phyloP scores from a whole-genome alignment of 1,139 yeast genomes.

The Taiozyma sp. region DNA sequence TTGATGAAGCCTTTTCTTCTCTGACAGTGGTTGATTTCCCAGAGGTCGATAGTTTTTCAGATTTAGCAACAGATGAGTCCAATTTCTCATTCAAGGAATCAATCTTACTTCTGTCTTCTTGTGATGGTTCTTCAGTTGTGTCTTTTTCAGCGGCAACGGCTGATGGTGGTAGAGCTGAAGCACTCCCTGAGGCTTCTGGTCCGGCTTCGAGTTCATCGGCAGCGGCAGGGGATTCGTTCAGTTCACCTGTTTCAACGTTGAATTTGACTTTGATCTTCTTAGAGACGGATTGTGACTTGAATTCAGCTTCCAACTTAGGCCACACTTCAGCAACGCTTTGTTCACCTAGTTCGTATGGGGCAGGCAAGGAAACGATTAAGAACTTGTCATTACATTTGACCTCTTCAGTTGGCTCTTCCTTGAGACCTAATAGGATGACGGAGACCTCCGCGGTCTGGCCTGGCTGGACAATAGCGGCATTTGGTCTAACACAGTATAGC shows the following conservation, averaged over 20 bases:
- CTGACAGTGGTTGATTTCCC: slow-evolving; percentile 7
- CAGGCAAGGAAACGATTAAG: slow-evolving; percentile 80
- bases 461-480: slow-evolving; percentile 77
- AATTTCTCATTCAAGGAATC: slow-evolving; percentile 40
- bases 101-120: slow-evolving; percentile 37
- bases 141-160: slow-evolving; percentile 4
- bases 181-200: slow-evolving; percentile 3
- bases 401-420: slow-evolving; percentile 68
- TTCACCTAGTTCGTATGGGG: slow-evolving; percentile 52
- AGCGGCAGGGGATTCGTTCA: slow-evolving; percentile 2
- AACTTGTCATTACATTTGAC: slow-evolving; percentile 89
- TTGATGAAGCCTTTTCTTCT: slow-evolving; percentile 28
- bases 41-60: slow-evolving; percentile 11
- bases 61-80: slow-evolving; percentile 27
- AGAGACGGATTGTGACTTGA: slow-evolving; percentile 56
- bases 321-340: slow-evolving; percentile 64
- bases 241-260: slow-evolving; percentile 22
- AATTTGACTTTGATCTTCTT: slow-evolving; percentile 80
- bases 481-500: slow-evolving; percentile 93
- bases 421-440: slow-evolving; percentile 80
- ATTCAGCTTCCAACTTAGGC: slow-evolving; percentile 62
- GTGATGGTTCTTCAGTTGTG: slow-evolving; percentile 29
- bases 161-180: slow-evolving; percentile 12
- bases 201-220: slow-evolving; percentile 10
- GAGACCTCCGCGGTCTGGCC: slow-evolving; percentile 71